These are phyloP conservation scores for Onygena corvina DNA, from an alignment of 2,329 filamentous ascomycete species.

Conservation along the genomic window DNA sequence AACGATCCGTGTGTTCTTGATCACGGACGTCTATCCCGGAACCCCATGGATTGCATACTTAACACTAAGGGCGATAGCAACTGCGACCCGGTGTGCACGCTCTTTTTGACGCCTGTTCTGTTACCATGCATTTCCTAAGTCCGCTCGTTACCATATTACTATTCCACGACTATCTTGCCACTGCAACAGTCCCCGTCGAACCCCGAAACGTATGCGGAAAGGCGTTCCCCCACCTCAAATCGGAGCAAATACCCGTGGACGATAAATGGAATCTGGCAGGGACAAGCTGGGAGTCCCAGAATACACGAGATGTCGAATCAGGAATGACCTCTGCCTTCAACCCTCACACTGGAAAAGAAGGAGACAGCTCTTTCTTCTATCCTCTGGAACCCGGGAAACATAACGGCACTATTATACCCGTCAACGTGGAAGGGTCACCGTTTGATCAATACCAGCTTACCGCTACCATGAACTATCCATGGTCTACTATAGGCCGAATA, in stretches of 20 bases:
- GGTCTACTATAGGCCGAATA: slow-evolving; percentile 18
- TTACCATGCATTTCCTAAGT: slow-evolving; percentile 14
- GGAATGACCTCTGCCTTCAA: slow-evolving; percentile 14
- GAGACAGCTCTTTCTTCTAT: background rate
- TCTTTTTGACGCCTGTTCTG: background rate
- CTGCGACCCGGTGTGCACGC: background rate
- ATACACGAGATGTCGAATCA: slow-evolving; percentile 7
- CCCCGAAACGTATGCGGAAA: slow-evolving; percentile 6
- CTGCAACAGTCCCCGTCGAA: background rate
- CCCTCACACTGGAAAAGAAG: background rate
- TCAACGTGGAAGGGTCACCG: background rate
- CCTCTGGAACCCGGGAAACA: background rate
- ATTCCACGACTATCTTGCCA: slow-evolving; percentile 7
- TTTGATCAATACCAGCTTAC: slow-evolving; percentile 15
- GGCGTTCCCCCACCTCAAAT: slow-evolving; percentile 8
- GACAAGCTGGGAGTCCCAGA: slow-evolving; percentile 11
- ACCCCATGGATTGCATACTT: background rate
- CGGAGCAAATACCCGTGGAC: slow-evolving; percentile 11
- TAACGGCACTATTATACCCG: background rate
- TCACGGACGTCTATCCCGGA: background rate
- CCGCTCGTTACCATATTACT: slow-evolving; percentile 11
- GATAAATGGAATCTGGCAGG: slow-evolving; percentile 10
- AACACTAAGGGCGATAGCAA: background rate
- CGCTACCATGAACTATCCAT: slow-evolving; percentile 16
- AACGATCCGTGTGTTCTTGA: background rate